Percentiles rank a stretch among this genome's conserved stretches.
Evolutionary conservation across 345 rosid species (phyloP).

Genomic region (Eucalyptus lansdowneana): DNA sequence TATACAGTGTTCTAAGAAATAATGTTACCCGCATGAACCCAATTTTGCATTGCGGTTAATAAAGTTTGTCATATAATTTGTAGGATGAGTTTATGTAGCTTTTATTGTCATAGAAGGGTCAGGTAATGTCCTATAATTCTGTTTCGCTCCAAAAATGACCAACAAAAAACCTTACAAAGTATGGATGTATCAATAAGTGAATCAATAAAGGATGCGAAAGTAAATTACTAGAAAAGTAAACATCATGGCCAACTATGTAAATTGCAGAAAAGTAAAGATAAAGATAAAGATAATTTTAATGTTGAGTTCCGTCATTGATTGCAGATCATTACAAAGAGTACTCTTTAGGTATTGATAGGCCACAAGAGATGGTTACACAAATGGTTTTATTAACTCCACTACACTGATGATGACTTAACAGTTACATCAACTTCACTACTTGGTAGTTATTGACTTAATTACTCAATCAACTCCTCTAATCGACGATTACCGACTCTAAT

Average conservation of each 20-base stretch:
- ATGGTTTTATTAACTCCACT: neutral
- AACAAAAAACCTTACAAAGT: neutral
- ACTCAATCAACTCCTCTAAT: neutral
- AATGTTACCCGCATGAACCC: neutral
- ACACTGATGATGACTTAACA: neutral
- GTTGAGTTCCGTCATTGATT: neutral
- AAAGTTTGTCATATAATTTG: neutral
- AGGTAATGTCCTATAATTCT: neutral
- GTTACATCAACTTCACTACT: neutral
- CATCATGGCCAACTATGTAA: neutral
- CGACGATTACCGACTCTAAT: neutral
- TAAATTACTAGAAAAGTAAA: neutral
- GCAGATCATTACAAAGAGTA: neutral
- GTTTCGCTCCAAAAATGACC: neutral
- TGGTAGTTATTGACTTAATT: neutral
- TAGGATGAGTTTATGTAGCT: neutral
- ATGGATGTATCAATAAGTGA: neutral
- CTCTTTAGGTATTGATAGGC: neutral
- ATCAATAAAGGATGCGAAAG: neutral
- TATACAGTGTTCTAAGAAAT: neutral
- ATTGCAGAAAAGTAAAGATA: neutral
- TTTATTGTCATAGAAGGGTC: neutral
- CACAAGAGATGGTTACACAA: neutral
- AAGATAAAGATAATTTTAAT: neutral
- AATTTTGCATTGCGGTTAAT: neutral